Conservation (phyloP, 441 rosid genomes). For the Isatis lusitanica region DNA sequence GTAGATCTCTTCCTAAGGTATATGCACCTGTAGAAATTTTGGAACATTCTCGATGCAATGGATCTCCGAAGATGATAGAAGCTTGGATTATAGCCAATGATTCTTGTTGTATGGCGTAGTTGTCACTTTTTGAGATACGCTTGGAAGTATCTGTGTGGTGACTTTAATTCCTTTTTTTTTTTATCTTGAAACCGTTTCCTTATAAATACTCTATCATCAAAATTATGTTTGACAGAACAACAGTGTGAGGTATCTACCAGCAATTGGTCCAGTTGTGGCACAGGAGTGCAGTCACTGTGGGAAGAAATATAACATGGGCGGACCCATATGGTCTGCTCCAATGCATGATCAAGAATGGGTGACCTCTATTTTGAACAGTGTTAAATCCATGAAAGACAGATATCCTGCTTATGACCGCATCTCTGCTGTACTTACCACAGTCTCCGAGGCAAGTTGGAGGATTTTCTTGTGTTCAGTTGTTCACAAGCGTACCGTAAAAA, state of each 20-base stretch:
- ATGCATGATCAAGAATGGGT: conserved; percentile 97
- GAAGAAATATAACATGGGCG: conserved; percentile 96
- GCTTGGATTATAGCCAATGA: background rate
- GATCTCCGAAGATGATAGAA: background rate
- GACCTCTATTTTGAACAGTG: conserved; percentile 54
- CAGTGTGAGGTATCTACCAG: conserved; percentile 86
- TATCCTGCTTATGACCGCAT: conserved; percentile 92
- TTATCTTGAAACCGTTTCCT: background rate
- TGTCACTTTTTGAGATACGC: background rate
- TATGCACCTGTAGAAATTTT: background rate
- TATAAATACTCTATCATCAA: background rate
- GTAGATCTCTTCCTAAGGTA: conserved; percentile 88
- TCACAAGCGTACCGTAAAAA: background rate
- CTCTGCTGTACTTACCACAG: conserved; percentile 76
- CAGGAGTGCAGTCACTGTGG: conserved; percentile 93
- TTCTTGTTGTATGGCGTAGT: background rate
- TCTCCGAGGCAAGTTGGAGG: conserved; percentile 66
- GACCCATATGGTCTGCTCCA: conserved; percentile 97
- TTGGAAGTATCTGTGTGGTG: background rate
- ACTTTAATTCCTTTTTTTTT: background rate
- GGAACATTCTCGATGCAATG: background rate
- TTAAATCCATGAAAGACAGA: conserved; percentile 66
- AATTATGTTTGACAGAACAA: conserved; percentile 52
- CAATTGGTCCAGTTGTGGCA: conserved; percentile 86
- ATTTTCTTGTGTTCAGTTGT: background rate